Percentiles rank a stretch among this genome's conserved stretches.
Evolutionary conservation across 805 yeast species (phyloP).

Genomic region (Candida glaebosa): DNA sequence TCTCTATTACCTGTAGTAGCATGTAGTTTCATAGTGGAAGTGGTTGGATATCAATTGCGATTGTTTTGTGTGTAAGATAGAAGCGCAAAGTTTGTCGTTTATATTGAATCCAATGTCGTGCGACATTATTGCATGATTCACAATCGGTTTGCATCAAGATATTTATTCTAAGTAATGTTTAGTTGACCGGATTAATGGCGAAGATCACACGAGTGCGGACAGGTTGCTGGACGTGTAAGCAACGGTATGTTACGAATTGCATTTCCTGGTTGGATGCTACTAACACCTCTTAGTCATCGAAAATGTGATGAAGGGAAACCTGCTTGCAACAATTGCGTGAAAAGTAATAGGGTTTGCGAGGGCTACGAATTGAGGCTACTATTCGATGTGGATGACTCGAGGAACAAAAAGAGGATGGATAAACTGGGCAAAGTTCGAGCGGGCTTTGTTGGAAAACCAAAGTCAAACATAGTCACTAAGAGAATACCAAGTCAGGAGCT

Average conservation of each 20-base stretch:
- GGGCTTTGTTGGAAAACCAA: constrained; percentile 7
- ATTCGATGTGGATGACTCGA: constrained; percentile 47
- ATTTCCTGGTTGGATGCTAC: background rate
- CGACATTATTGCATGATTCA: too few relatives aligned
- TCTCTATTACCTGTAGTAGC: too few relatives aligned
- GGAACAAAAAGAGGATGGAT: constrained; percentile 5
- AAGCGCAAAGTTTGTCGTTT: too few relatives aligned
- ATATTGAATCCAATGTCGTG: too few relatives aligned
- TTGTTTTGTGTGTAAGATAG: too few relatives aligned
- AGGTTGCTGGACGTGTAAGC: constrained; percentile 59
- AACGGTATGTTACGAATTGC: constrained; percentile 29
- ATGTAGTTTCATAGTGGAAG: too few relatives aligned
- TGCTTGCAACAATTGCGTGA: constrained; percentile 44
- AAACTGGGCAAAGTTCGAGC: constrained; percentile 1
- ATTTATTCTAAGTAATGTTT: background rate
- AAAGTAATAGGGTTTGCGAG: constrained; percentile 43
- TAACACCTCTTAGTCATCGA: constrained; percentile 34
- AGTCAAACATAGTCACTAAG: constrained; percentile 2
- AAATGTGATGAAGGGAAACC: constrained; percentile 59
- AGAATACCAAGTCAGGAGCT: background rate
- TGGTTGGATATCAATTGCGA: too few relatives aligned
- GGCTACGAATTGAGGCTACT: constrained; percentile 48
- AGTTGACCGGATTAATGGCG: constrained; percentile 14
- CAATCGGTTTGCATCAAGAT: too few relatives aligned
- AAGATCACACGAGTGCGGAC: constrained; percentile 51